Conservation (phyloP, 768 basidiomycete genomes). For the Psilocybe cubensis region DNA sequence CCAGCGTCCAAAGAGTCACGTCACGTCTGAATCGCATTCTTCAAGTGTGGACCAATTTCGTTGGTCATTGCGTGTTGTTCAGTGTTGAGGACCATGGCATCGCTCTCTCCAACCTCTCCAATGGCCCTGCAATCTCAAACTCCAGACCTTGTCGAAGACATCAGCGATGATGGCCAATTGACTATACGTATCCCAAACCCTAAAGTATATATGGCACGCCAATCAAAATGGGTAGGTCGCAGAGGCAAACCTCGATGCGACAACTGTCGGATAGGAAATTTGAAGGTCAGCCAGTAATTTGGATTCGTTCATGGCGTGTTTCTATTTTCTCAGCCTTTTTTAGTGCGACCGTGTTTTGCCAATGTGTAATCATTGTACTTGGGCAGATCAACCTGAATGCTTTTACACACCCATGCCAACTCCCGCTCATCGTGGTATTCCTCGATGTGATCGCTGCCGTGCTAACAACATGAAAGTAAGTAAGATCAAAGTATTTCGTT, state of each 20-base stretch:
- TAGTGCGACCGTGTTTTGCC: constrained; percentile 76
- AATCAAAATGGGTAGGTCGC: constrained; percentile 76
- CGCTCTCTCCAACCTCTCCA: constrained; percentile 2
- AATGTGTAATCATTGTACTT: constrained; percentile 73
- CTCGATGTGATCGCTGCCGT: constrained; percentile 74
- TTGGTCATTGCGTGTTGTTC: not conserved
- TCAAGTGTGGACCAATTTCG: constrained; percentile 6
- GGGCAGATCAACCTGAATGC: constrained; percentile 66
- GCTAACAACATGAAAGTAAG: constrained; percentile 67
- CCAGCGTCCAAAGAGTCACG: constrained; percentile 20
- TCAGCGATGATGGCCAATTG: constrained; percentile 54
- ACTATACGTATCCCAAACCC: constrained; percentile 72
- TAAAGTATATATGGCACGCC: constrained; percentile 67
- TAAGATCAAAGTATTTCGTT: constrained; percentile 5
- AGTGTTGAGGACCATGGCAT: not conserved
- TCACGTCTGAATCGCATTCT: constrained; percentile 24
- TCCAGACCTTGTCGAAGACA: constrained; percentile 39
- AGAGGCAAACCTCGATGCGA: constrained; percentile 78
- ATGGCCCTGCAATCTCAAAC: constrained; percentile 41
- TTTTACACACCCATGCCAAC: constrained; percentile 76
- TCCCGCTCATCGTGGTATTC: constrained; percentile 76
- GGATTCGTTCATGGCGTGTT: constrained; percentile 11
- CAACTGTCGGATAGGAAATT: constrained; percentile 71
- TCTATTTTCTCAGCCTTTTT: not conserved
- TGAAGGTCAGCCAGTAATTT: constrained; percentile 55